Percentiles rank a stretch among this genome's conserved stretches.
Evolutionary conservation across 2,329 filamentous ascomycete genomes (phyloP).

Genomic region (Trichoderma atroviride): DNA sequence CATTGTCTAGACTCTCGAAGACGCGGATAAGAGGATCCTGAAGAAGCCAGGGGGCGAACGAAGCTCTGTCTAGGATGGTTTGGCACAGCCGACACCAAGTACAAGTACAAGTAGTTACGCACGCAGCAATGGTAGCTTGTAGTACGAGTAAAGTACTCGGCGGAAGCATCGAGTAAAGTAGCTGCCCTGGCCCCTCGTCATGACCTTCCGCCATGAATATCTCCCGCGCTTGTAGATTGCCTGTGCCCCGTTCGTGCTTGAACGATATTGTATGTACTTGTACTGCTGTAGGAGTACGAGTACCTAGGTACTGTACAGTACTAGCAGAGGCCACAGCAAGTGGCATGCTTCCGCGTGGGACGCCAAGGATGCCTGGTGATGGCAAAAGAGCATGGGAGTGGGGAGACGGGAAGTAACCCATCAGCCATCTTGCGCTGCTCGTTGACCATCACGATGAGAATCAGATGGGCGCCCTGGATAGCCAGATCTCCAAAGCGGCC

Average conservation of each 20-base stretch:
- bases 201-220: slow-evolving; percentile 3
- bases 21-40: slow-evolving; percentile 6
- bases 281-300: background rate
- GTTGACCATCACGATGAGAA: slow-evolving; percentile 25
- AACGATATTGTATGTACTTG: background rate
- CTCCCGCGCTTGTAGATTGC: slow-evolving; percentile 10
- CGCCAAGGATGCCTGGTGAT: slow-evolving; percentile 26
- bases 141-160: background rate
- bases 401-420: slow-evolving; percentile 34
- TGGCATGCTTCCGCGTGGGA: slow-evolving; percentile 26
- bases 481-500: slow-evolving; percentile 31
- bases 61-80: slow-evolving; percentile 21
- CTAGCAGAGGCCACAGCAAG: slow-evolving; percentile 12
- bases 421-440: slow-evolving; percentile 29
- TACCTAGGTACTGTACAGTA: no score
- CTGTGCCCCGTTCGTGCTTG: background rate
- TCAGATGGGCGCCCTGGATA: slow-evolving; percentile 18
- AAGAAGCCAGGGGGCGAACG: background rate
- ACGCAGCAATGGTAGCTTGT: background rate
- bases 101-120: background rate
- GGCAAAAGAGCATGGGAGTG: slow-evolving; percentile 29
- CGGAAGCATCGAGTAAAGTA: background rate
- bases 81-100: slow-evolving; percentile 13
- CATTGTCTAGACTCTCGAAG: background rate
- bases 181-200: slow-evolving; percentile 6